phyloP scores from a whole-genome alignment of 225 moss, liverwort and hornwort species.

The Lunularia cruciata region DNA sequence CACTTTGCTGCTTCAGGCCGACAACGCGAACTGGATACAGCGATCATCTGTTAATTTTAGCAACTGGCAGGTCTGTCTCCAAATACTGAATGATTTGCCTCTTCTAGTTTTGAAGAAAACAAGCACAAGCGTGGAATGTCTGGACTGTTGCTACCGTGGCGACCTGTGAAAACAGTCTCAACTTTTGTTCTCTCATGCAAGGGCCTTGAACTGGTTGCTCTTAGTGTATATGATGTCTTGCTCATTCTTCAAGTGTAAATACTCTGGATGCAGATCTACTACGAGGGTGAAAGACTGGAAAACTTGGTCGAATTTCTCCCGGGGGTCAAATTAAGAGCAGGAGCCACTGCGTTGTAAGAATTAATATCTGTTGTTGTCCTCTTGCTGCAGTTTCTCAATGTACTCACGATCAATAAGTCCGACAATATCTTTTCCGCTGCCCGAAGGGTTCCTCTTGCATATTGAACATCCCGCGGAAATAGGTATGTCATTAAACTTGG shows the following conservation, averaged over 20 bases:
- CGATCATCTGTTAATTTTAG: slow-evolving; percentile 62
- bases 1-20: slow-evolving; percentile 46
- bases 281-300: slow-evolving; percentile 71
- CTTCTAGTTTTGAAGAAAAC: too few species aligned
- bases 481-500: too few species aligned
- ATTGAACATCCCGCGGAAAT: too few species aligned
- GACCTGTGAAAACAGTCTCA: too few species aligned
- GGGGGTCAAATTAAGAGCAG: slow-evolving; percentile 65
- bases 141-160: too few species aligned
- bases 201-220: too few species aligned
- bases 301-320: slow-evolving; percentile 77
- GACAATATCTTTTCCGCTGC: background rate
- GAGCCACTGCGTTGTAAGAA: slow-evolving; percentile 68
- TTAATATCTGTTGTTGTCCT: background rate
- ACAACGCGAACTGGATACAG: slow-evolving; percentile 90
- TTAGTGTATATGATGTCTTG: too few species aligned
- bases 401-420: background rate
- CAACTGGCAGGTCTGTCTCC: slow-evolving; percentile 75
- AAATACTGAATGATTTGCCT: too few species aligned
- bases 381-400: background rate
- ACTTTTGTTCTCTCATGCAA: too few species aligned
- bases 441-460: too few species aligned
- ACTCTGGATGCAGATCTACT: slow-evolving; percentile 38
- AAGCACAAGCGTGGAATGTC: too few species aligned
- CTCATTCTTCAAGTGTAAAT: too few species aligned